Evolutionary conservation across 2,329 filamentous ascomycete species (phyloP), one percentile per base, ranked within the genome.

Genomic region (Fusarium equiseti): DNA sequence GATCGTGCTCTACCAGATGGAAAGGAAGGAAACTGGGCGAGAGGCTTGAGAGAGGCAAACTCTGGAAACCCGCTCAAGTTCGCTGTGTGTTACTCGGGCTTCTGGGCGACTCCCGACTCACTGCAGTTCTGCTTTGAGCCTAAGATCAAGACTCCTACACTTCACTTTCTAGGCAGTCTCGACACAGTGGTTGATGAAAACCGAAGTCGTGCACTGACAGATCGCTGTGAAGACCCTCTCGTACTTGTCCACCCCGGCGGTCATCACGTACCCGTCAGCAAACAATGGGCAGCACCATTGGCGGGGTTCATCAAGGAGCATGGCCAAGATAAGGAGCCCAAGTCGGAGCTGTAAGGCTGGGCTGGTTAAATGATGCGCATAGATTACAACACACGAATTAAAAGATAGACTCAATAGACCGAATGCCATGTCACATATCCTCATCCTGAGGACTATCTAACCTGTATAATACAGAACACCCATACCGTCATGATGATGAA

Each of bases 171-270:
- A 27, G 95, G 95, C 2, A 91, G 89, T 57, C 83, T 97, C 73
- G 95, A 98, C 82, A 93, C 91, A 5, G 93, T 98, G 1, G 95
- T 98, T 1, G 92, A 94, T 32, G 95, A 98, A 83, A 80, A 81
- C 56, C 84, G 93, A 76, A 93, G 89, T 78, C 83, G 87, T 74
- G 87, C 84, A 24, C 81, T 98, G 62, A 85, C 92, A 5, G 89
- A 94, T 26, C 85, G 83, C 63, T 94, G 88, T 79, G 86, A 79
- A 68, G 85, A 84, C 70, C 83, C 85, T 0, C 48, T 84, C 76
- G 84, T 88, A 70, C 77, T 89, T 73, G 87, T 91, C 74, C 94
- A 97, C 80, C 95, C 95, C 2, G 95, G 95, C 10, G 95, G 95
- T 0, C 95, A 98, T 79, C 94, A 97, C 76, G 88, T 98, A 76